Base-by-base conservation (phyloP, 495 filamentous ascomycete species). In the Choiromyces venosus region DNA sequence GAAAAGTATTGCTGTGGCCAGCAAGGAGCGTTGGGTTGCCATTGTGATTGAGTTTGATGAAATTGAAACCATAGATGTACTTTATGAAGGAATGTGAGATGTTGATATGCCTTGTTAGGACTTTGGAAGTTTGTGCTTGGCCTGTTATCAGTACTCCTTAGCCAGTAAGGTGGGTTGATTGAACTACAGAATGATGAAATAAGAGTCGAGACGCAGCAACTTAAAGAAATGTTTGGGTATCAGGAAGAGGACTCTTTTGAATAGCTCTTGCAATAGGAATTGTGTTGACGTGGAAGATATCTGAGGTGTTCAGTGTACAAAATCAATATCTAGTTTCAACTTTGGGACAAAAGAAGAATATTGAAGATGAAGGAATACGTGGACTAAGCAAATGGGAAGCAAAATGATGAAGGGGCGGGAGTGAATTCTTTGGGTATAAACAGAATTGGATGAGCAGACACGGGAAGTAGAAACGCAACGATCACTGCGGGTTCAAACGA, bases 251-350 rank as follows among this genome's bases (percentile, higher is more conserved):
- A 66, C 73, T 44, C 29, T 35, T 37, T 67, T 77, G 69, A 70
- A 64, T 37, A 65, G 25, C 56, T 70, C 66, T 66, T 65, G 66
- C 29, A 74, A 70, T 73, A 65, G 70, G 61, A 72, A 74, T 33
- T 40, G 44, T 76, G 73, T 80, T 73, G 78, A 76, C 77, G 78
- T 80, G 73, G 68, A 79, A 72, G 44, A 37, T 67, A 73, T 73
- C 74, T 73, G 70, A 73, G 71, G 74, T 73, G 75, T 77, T 67
- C 74, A 73, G 70, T 66, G 70, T 25, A 39, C 61, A 37, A 71
- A 46, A 65, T 69, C 74, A 73, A 73, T 69, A 77, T 77, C 66
- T 73, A 64, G 70, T 77, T 77, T 77, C 69, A 77, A 77, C 52
- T n/a, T 61, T 61, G 52, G 52, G 52, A 29, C 52, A 61, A 61